A percentile compares a stretch with the other conserved stretches of the same genome.
These are phyloP conservation scores for Cercospora brassicicola DNA, from an alignment of 2,329 filamentous ascomycete genomes.

Conservation along the genomic window DNA sequence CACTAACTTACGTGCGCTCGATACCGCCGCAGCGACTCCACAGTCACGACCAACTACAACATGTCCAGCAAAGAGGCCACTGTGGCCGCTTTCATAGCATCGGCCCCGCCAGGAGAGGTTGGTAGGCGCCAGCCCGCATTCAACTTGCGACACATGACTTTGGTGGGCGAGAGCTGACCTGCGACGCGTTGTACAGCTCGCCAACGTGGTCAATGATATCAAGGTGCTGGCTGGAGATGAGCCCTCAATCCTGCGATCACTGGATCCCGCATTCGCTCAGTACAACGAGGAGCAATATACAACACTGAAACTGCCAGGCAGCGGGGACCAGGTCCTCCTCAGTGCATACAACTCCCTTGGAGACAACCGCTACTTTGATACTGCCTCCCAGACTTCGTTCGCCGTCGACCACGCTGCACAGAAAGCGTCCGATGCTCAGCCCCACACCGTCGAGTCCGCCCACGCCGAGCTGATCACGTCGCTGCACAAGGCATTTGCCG, in stretches of 20 bases:
- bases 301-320: slow-evolving; percentile 84
- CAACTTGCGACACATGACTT: slow-evolving; percentile 21
- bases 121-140: slow-evolving; percentile 35
- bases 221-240: slow-evolving; percentile 76
- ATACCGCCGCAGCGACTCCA: background rate
- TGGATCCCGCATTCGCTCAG: slow-evolving; percentile 81
- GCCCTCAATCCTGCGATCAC: slow-evolving; percentile 63
- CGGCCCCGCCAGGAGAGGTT: slow-evolving; percentile 95
- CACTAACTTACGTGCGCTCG: background rate
- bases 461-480: slow-evolving; percentile 82
- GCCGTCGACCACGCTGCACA: slow-evolving; percentile 81
- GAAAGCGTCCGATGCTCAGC: slow-evolving; percentile 81
- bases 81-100: slow-evolving; percentile 79
- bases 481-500: slow-evolving; percentile 71
- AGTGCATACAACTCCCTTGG: slow-evolving; percentile 83
- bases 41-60: background rate
- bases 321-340: slow-evolving; percentile 76
- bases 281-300: slow-evolving; percentile 96
- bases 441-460: slow-evolving; percentile 72
- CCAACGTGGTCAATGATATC: slow-evolving; percentile 87
- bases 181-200: slow-evolving; percentile 58
- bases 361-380: slow-evolving; percentile 82
- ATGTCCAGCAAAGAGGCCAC: slow-evolving; percentile 41
- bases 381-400: slow-evolving; percentile 84
- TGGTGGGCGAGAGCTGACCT: slow-evolving; percentile 31